Conservation (phyloP, 805 yeast genomes). For the Ogataea wickerhamii region DNA sequence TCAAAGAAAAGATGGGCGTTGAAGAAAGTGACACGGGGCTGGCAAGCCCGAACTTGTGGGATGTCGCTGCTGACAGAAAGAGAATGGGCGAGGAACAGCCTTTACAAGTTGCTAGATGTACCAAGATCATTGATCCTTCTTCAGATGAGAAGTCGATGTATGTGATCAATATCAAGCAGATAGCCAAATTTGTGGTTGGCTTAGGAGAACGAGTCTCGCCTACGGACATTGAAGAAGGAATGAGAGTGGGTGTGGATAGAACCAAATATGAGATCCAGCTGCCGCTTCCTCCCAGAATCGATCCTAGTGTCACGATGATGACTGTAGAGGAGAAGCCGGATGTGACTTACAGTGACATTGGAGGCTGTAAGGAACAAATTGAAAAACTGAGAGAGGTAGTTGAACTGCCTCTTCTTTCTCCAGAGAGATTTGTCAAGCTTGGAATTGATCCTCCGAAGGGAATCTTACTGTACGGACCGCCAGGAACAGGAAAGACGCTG, state of each 20-base stretch:
- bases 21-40: conserved; percentile 98
- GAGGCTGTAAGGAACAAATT: conserved; percentile 98
- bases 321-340: conserved; percentile 99
- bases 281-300: conserved; percentile 96
- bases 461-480: conserved; percentile 93
- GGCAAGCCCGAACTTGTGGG: conserved; percentile 97
- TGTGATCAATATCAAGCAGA: conserved; percentile 95
- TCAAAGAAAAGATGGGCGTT: conserved; percentile 91
- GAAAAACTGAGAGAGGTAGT: conserved; percentile 96
- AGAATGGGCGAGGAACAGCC: conserved; percentile 93
- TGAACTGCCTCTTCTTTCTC: conserved; percentile 87
- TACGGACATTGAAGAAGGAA: conserved; percentile 98
- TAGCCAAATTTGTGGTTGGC: conserved; percentile 96
- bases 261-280: conserved; percentile 94
- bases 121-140: conserved; percentile 80
- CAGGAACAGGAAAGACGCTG: conserved; percentile 97
- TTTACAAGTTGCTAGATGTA: conserved; percentile 96
- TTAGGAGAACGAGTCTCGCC: conserved; percentile 97
- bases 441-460: conserved; percentile 99
- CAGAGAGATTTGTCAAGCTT: conserved; percentile 92
- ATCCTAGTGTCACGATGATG: conserved; percentile 99
- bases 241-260: conserved; percentile 99
- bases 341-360: conserved; percentile 96
- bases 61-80: conserved; percentile 92
- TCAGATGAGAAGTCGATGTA: conserved; percentile 82